Percentiles rank a stretch among this genome's conserved stretches.
These are phyloP conservation scores for Globisporangium orthogonon DNA, from an alignment of 352 stramenopile species.

Conservation along the genomic window DNA sequence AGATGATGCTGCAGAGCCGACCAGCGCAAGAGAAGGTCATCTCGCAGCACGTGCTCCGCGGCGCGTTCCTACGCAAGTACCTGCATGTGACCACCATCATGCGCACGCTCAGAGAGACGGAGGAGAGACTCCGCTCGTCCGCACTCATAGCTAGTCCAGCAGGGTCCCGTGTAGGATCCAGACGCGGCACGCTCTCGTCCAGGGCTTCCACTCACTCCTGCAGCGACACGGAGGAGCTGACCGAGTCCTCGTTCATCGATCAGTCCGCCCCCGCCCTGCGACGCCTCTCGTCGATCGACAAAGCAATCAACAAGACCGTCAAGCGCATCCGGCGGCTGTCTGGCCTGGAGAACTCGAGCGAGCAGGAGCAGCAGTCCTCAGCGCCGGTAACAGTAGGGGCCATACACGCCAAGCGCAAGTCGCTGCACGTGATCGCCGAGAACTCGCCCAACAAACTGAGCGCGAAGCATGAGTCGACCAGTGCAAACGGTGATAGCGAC, in stretches of 20 bases:
- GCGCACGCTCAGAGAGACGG: conserved; percentile 57
- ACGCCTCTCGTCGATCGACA: conserved; percentile 50
- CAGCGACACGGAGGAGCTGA: conserved; percentile 7
- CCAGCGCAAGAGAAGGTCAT: conserved; percentile 39
- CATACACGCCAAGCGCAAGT: conserved; percentile 21
- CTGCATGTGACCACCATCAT: conserved; percentile 55
- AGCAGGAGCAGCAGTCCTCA: not conserved
- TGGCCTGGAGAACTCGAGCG: conserved; percentile 11
- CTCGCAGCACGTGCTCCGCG: conserved; percentile 45
- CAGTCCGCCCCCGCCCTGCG: conserved; percentile 23
- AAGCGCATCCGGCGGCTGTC: conserved; percentile 50
- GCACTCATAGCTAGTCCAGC: conserved; percentile 19
- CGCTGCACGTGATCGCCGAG: conserved; percentile 29
- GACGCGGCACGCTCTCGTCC: not conserved
- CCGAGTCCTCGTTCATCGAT: conserved; percentile 6
- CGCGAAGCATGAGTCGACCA: conserved; percentile 1
- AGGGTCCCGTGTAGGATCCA: not conserved
- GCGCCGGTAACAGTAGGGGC: not conserved
- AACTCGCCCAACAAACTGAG: conserved; percentile 7
- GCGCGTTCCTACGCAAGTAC: conserved; percentile 63
- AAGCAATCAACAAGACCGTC: conserved; percentile 55
- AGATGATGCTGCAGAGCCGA: conserved; percentile 12
- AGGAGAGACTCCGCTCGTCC: conserved; percentile 34
- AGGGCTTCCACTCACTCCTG: not conserved
- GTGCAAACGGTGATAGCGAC: conserved; percentile 9